Evolutionary conservation across 148 eudicot species (phyloP), one percentile per base, ranked within the genome.

Genomic region (Talinum fruticosum): DNA sequence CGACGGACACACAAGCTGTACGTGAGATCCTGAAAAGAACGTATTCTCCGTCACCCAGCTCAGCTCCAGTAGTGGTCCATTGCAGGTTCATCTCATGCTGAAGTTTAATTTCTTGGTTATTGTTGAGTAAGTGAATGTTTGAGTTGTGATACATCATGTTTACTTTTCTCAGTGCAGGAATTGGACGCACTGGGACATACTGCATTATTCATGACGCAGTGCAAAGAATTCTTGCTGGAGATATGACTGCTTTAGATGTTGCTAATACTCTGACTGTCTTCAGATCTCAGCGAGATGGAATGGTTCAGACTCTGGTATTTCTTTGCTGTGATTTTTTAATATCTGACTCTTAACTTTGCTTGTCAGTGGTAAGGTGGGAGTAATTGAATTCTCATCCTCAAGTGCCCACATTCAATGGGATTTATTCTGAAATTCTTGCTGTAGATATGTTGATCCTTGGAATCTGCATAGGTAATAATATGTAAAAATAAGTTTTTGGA

Each of bases 181-280:
- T 95, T 82, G 99, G 99, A 72, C 91, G 97, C 79, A 95, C 99
- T 14, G 99, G 99, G 64, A 88, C 99, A 69, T 95, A 95, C 76
- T 92, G 99, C 74, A 79, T 86, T 16, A 86, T 92, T 81, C 97
- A 93, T 76, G 89, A 95, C 71, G 80, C 96, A 23, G 76, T 95
- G 84, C 96, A 91, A 67, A 89, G 96, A 84, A 81, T 95, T 78
- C 78, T 95, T 32, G 75, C 78, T 21, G 99, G 99, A 64, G 99
- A 95, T 78, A 86, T 88, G 93, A 82, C 92, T 64, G 92, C 97
- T 47, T 80, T 95, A 82, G 94, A 95, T 82, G 90, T 95, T 68
- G 85, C 79, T 73, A 84, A 81, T 38, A 91, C 93, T 72, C 80
- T 93, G 72, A 41, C 83, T 57, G 37, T 85, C 78, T 91, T 92